Evolutionary conservation across 2,329 filamentous ascomycete species (phyloP).

Genomic region (Blumeriella jaapii): DNA sequence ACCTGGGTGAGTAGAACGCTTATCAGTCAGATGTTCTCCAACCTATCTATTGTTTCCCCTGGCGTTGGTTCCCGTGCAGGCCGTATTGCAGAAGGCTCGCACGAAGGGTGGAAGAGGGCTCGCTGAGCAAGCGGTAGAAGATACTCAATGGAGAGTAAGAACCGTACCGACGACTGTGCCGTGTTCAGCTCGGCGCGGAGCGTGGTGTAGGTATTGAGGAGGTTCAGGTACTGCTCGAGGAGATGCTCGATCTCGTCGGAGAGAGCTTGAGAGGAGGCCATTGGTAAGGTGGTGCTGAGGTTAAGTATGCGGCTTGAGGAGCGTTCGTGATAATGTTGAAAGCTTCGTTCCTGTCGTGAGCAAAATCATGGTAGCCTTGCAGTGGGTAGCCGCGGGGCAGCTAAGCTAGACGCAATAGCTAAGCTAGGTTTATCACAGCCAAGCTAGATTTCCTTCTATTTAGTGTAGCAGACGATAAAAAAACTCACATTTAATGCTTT

Average conservation of each 20-base stretch:
- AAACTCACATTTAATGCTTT: too few species aligned
- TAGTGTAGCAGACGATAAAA: not conserved
- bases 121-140: too few species aligned
- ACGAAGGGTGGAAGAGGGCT: too few species aligned
- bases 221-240: conserved; percentile 51
- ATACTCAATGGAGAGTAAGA: conserved; percentile 3
- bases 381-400: not conserved
- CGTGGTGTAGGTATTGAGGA: conserved; percentile 55
- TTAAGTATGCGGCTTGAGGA: not conserved
- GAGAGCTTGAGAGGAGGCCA: conserved; percentile 9
- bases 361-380: too few species aligned
- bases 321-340: not conserved
- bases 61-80: too few species aligned
- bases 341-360: too few species aligned
- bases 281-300: conserved; percentile 1
- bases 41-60: too few species aligned
- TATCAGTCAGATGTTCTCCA: too few species aligned
- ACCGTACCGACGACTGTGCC: conserved; percentile 39
- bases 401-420: not conserved
- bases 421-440: not conserved
- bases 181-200: conserved; percentile 43
- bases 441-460: not conserved
- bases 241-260: conserved; percentile 44
- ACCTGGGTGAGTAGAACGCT: too few species aligned
- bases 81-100: too few species aligned